These are phyloP conservation scores for Pythium diclinum DNA, from an alignment of 352 stramenopile genomes.

Conservation along the genomic window DNA sequence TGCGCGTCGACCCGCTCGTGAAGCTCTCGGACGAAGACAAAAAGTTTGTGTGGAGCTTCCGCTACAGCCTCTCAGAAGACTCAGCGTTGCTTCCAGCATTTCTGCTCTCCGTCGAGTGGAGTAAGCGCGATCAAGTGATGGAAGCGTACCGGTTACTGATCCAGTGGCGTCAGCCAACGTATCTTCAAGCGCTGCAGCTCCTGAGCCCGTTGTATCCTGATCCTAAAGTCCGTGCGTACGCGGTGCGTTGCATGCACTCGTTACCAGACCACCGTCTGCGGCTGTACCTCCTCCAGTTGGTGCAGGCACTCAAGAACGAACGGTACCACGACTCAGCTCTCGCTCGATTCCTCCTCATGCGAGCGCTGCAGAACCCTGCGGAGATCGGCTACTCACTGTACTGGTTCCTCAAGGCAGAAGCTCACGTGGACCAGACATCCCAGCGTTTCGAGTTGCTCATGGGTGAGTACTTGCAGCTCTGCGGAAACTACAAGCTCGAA, in stretches of 20 bases:
- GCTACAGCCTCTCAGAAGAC: conserved; percentile 53
- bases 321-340: conserved; percentile 80
- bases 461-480: conserved; percentile 85
- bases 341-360: conserved; percentile 74
- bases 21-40: conserved; percentile 55
- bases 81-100: conserved; percentile 82
- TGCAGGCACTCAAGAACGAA: conserved; percentile 85
- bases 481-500: conserved; percentile 82
- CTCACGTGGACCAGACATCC: conserved; percentile 51
- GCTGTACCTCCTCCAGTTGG: conserved; percentile 85
- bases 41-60: conserved; percentile 70
- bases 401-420: conserved; percentile 78
- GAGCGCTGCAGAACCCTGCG: conserved; percentile 62
- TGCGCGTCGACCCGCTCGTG: conserved; percentile 66
- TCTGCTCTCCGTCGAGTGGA: conserved; percentile 84
- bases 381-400: conserved; percentile 84
- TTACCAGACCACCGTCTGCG: conserved; percentile 84
- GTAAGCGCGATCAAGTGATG: conserved; percentile 66
- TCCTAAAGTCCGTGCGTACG: conserved; percentile 91
- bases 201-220: conserved; percentile 84
- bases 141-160: conserved; percentile 79
- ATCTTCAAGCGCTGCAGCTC: conserved; percentile 85
- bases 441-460: conserved; percentile 71
- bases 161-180: conserved; percentile 75
- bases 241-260: conserved; percentile 86